These are phyloP conservation scores for Torulaspora delbrueckii DNA, from an alignment of 805 yeast species.

Conservation along the genomic window DNA sequence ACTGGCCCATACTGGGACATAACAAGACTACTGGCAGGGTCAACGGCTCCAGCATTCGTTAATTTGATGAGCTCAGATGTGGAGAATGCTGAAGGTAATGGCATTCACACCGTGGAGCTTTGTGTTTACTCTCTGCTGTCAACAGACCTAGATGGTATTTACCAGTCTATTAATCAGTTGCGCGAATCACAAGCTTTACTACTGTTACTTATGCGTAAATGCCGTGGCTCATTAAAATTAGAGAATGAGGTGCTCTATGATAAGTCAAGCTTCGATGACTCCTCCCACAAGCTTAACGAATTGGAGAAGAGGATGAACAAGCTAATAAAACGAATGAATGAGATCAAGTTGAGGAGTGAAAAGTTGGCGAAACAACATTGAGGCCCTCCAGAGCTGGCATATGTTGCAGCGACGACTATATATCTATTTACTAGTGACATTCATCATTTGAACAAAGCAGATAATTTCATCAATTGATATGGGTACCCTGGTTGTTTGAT, in stretches of 20 bases:
- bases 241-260: constrained; percentile 24
- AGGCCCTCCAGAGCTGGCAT: neutral
- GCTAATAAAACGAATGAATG: constrained; percentile 12
- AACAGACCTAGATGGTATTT: constrained; percentile 30
- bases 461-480: constrained; percentile 46
- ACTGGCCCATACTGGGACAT: neutral
- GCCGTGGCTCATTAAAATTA: constrained; percentile 21
- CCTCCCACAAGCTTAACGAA: constrained; percentile 9
- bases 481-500: constrained; percentile 77
- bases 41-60: neutral
- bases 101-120: constrained; percentile 32
- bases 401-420: neutral
- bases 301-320: constrained; percentile 15
- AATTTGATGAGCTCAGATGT: constrained; percentile 1
- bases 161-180: constrained; percentile 30
- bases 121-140: constrained; percentile 31
- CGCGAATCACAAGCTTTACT: constrained; percentile 33
- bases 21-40: neutral
- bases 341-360: constrained; percentile 7
- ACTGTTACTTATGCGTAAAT: constrained; percentile 24
- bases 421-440: neutral
- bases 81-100: constrained; percentile 4
- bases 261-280: constrained; percentile 7
- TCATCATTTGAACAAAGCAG: constrained; percentile 16
- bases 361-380: constrained; percentile 7